Conservation (phyloP, 331 rosid genomes). For the Spiraea crenata region DNA sequence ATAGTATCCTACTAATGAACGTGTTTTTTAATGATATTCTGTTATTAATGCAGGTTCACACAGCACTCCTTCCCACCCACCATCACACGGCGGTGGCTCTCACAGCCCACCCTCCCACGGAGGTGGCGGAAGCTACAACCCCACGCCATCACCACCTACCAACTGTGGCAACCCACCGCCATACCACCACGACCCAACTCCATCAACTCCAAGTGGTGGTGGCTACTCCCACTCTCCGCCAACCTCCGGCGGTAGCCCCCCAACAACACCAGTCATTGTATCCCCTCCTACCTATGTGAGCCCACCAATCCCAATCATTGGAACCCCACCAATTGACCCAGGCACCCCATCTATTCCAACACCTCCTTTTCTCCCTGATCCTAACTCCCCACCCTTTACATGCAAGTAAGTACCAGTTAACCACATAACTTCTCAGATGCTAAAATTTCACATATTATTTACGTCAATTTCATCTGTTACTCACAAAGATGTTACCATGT, state of each 20-base stretch:
- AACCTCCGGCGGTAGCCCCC: constrained; percentile 25
- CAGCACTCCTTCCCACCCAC: constrained; percentile 38
- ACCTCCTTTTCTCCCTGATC: constrained; percentile 71
- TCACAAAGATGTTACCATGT: not conserved
- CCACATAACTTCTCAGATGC: not conserved
- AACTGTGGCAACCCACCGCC: constrained; percentile 9
- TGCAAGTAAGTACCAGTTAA: constrained; percentile 66
- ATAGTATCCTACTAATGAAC: not conserved
- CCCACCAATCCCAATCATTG: constrained; percentile 42
- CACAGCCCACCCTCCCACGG: constrained; percentile 45
- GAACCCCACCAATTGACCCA: constrained; percentile 30
- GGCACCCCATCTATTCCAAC: constrained; percentile 34
- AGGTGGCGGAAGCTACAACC: constrained; percentile 40
- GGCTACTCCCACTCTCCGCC: constrained; percentile 65
- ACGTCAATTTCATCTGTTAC: not conserved
- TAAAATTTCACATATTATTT: not conserved
- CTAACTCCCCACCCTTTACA: constrained; percentile 76
- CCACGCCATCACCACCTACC: constrained; percentile 40
- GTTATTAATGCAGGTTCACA: constrained; percentile 24
- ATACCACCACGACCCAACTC: constrained; percentile 19
- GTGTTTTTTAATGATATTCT: constrained; percentile 2
- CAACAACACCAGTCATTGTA: constrained; percentile 24
- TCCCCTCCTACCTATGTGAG: not conserved
- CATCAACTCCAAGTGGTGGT: constrained; percentile 49
- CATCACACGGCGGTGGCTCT: constrained; percentile 43